Percentiles rank a stretch among this genome's conserved stretches.
These are phyloP conservation scores for Pelagophyceae sp. DNA, from an alignment of 352 stramenopile species.

Conservation along the genomic window DNA sequence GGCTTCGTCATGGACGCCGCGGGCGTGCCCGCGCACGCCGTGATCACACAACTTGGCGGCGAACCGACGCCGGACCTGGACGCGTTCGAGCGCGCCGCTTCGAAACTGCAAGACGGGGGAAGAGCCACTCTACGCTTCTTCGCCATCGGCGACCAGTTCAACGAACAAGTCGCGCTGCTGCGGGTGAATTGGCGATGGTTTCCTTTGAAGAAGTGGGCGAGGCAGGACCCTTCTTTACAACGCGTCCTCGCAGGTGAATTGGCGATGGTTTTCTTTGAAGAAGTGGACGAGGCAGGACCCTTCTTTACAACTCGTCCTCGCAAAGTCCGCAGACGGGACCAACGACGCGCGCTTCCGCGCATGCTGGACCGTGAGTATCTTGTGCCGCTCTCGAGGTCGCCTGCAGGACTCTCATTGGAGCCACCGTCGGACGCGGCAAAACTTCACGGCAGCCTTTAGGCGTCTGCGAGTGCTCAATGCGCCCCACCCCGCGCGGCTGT, in stretches of 20 bases:
- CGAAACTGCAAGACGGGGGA: slow-evolving; percentile 59
- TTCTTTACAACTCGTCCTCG: not conserved
- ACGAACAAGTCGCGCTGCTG: slow-evolving; percentile 67
- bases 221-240: not conserved
- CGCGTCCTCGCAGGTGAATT: slow-evolving; percentile 56
- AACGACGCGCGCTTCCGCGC: slow-evolving; percentile 16
- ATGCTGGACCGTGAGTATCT: too few species aligned
- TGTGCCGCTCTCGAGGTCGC: too few species aligned
- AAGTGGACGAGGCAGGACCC: slow-evolving; percentile 20
- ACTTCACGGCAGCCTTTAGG: too few species aligned
- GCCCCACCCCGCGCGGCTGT: too few species aligned
- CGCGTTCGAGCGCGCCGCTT: slow-evolving; percentile 62
- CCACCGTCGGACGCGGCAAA: too few species aligned
- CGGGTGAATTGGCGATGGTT: slow-evolving; percentile 79
- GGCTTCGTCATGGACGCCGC: slow-evolving; percentile 80
- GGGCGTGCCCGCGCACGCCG: slow-evolving; percentile 64
- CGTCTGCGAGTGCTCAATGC: too few species aligned
- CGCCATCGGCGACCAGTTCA: slow-evolving; percentile 68
- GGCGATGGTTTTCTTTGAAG: slow-evolving; percentile 74
- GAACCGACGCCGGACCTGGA: slow-evolving; percentile 65
- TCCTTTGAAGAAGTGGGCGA: slow-evolving; percentile 21
- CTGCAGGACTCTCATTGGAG: too few species aligned
- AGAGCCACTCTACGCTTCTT: slow-evolving; percentile 70
- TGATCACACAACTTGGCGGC: slow-evolving; percentile 68
- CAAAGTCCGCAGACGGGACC: slow-evolving; percentile 27